Base-by-base conservation (phyloP, 306 rosid species). In the Adenanthera pavonina region DNA sequence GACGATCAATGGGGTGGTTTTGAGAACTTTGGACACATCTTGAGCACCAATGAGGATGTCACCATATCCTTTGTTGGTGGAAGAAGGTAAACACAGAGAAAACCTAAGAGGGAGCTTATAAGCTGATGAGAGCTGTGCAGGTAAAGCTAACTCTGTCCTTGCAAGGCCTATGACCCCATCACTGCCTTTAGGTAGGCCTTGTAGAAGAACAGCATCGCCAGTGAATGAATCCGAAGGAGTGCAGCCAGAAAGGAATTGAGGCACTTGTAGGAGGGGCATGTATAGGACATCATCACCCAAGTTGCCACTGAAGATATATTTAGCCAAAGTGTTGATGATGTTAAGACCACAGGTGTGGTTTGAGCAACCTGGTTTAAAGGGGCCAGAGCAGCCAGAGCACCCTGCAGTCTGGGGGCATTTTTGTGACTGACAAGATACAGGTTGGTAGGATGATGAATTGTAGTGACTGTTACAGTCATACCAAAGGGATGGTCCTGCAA, bases 321-420 rank as follows among this genome's bases (percentile, higher is more conserved):
- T 1, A 2, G 65, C 74, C 11, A 70, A 75, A 2, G 82, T 79
- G 69, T 66, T 83, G 2, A 6, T 13, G 3, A 34, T 46, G 8
- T 30, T 2, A 8, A 62, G 0, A 38, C 38, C 73, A 12, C 91
- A 89, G 0, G 86, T 85, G 64, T 75, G 68, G 8, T 85, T 76
- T 40, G 84, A 60, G 82, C 88, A 85, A 20, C 88, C 89, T 20
- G 91, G 86, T 71, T 59, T 80, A 57, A 43, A 81, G n/a, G 87
- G 83, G n/a, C 89, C 77, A 44, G 35, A 40, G 77, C 87, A 85
- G 36, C 81, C 74, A 15, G 15, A 0, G 25, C 89, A 85, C 3
- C 9, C 68, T 11, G 54, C 0, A 3, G 30, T 12, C 1, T 43
- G 43, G 0, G 85, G 80, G 75, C 91, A 89, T 75, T 8, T 4